phyloP scores from a whole-genome alignment of 1,139 yeast species.

The Saccharomyces uvarum region DNA sequence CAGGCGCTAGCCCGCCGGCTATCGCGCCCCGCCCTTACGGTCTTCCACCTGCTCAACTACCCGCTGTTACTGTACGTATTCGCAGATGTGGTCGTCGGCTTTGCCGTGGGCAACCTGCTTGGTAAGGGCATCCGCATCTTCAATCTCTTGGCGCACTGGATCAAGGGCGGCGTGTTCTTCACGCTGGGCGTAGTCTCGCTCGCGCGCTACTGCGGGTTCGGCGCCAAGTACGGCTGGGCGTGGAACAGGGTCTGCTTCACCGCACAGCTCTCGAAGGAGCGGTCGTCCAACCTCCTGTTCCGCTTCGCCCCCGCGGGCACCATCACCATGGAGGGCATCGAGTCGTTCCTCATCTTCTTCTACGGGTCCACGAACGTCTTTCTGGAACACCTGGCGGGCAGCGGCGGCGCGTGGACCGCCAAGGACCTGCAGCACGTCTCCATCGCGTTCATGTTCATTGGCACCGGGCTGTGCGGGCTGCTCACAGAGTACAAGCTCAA shows the following conservation, averaged over 20 bases:
- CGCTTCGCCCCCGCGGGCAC: constrained; percentile 44
- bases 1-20: background rate
- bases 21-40: constrained; percentile 16
- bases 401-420: constrained; percentile 77
- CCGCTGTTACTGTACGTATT: constrained; percentile 57
- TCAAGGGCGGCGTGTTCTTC: constrained; percentile 89
- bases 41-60: constrained; percentile 54
- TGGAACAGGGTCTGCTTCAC: constrained; percentile 63
- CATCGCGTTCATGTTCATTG: constrained; percentile 88
- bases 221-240: constrained; percentile 71
- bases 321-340: constrained; percentile 79
- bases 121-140: constrained; percentile 64
- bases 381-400: constrained; percentile 74
- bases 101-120: constrained; percentile 61
- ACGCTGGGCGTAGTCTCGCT: constrained; percentile 66
- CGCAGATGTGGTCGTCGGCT: constrained; percentile 61
- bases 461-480: constrained; percentile 88
- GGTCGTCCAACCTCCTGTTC: constrained; percentile 27
- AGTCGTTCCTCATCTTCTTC: constrained; percentile 67
- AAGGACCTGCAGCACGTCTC: constrained; percentile 93
- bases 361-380: constrained; percentile 86
- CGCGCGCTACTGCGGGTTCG: constrained; percentile 81
- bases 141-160: constrained; percentile 86
- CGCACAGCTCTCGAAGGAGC: constrained; percentile 24
- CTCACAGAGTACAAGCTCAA: constrained; percentile 56